Evolutionary conservation across 2,329 filamentous ascomycete genomes (phyloP).

Genomic region (Massarina eburnea): DNA sequence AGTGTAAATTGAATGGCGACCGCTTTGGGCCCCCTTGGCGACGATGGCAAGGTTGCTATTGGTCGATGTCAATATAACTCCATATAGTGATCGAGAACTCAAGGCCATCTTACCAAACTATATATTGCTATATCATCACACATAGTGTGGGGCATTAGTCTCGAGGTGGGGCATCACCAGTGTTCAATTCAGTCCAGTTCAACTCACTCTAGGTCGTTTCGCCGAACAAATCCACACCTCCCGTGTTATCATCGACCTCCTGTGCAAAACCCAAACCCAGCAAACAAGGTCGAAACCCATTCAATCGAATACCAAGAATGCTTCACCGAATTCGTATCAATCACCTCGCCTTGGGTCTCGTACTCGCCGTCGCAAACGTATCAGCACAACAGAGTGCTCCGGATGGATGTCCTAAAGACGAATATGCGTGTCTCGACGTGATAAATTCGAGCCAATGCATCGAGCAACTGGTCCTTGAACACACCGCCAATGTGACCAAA

Average conservation of each 20-base stretch:
- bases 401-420: conserved; percentile 24
- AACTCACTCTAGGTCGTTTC: too few relatives aligned
- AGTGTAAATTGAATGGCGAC: conserved; percentile 2
- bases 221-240: too few relatives aligned
- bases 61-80: not conserved
- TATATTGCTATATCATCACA: conserved; percentile 6
- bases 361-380: conserved; percentile 4
- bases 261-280: not conserved
- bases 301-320: conserved; percentile 6
- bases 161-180: conserved; percentile 18
- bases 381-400: not conserved
- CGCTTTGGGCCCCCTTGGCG: conserved; percentile 1
- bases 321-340: conserved; percentile 1
- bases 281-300: not conserved
- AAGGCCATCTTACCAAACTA: not conserved
- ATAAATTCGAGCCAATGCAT: conserved; percentile 27
- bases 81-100: not conserved
- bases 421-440: conserved; percentile 26
- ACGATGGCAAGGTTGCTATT: conserved; percentile 1
- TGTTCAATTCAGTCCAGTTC: too few relatives aligned
- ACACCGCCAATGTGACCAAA: conserved; percentile 12
- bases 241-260: not conserved
- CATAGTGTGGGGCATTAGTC: conserved; percentile 18
- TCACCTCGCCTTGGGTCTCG: conserved; percentile 1
- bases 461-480: conserved; percentile 19